phyloP scores from a whole-genome alignment of 192 early-diverging fungal species.

The Coemansia sp. region DNA sequence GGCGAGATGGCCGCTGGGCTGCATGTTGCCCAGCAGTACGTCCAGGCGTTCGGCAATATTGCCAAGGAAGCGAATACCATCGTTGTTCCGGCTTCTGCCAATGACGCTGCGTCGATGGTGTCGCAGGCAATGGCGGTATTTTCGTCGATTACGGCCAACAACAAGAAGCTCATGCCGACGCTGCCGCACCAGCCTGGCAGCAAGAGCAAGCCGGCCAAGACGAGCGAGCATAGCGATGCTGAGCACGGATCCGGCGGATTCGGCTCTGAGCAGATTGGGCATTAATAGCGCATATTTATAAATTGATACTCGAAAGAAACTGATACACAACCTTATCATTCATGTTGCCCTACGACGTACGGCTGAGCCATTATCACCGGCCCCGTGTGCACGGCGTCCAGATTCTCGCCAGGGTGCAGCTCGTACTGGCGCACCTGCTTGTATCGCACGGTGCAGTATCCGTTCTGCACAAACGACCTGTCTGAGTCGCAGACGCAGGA shows the following conservation, averaged over 20 bases:
- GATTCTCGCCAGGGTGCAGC: slow-evolving; percentile 7
- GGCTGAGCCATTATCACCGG: slow-evolving; percentile 4
- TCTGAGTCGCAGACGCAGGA: slow-evolving; percentile 44
- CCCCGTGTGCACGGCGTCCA: slow-evolving; percentile 2
- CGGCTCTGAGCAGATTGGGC: slow-evolving; percentile 42
- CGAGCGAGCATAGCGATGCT: neutral
- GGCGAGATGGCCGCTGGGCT: slow-evolving; percentile 86
- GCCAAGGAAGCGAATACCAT: slow-evolving; percentile 92
- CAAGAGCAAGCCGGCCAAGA: neutral
- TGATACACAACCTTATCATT: too few relatives aligned
- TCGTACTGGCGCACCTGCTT: slow-evolving; percentile 5
- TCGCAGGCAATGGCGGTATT: slow-evolving; percentile 66
- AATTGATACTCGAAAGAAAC: too few relatives aligned
- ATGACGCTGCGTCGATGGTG: slow-evolving; percentile 86
- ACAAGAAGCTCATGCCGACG: slow-evolving; percentile 9
- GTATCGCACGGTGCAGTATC: slow-evolving; percentile 20
- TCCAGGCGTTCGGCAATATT: slow-evolving; percentile 87
- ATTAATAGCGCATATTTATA: too few relatives aligned
- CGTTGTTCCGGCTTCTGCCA: slow-evolving; percentile 79
- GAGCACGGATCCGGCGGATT: slow-evolving; percentile 28
- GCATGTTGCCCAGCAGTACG: slow-evolving; percentile 94
- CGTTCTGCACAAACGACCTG: slow-evolving; percentile 14
- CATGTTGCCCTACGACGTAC: slow-evolving; percentile 3
- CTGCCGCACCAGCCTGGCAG: neutral
- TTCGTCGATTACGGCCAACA: slow-evolving; percentile 28